Evolutionary conservation across 1,284 basidiomycete genomes (phyloP).

Genomic region (Ganoderma leucocontextum): DNA sequence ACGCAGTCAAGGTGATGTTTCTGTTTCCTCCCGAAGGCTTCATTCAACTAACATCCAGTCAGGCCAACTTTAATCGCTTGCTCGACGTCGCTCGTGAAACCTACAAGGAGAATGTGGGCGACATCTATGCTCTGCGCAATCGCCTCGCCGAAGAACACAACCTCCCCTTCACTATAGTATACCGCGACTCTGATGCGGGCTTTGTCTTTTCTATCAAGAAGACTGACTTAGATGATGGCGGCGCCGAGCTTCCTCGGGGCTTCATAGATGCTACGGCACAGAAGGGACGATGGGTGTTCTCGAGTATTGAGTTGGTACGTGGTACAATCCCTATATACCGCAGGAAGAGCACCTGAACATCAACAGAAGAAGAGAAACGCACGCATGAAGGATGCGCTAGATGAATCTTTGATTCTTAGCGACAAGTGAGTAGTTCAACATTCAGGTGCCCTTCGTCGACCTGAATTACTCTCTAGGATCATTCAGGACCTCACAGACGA

Average conservation of each 20-base stretch:
- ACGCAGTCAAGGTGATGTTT: conserved; percentile 75
- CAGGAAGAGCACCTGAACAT: background rate
- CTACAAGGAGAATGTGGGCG: conserved; percentile 88
- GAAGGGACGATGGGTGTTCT: conserved; percentile 79
- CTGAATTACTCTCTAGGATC: conserved; percentile 53
- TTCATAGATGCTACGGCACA: conserved; percentile 76
- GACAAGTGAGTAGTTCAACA: conserved; percentile 58
- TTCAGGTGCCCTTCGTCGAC: background rate
- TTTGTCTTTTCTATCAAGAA: conserved; percentile 79
- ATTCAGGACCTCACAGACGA: conserved; percentile 75
- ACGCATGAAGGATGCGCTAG: conserved; percentile 83
- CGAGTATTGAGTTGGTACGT: conserved; percentile 81
- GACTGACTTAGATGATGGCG: conserved; percentile 53
- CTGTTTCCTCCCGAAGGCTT: background rate
- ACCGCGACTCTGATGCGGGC: conserved; percentile 73
- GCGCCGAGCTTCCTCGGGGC: conserved; percentile 66
- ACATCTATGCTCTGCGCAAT: conserved; percentile 77
- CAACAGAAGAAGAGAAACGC: conserved; percentile 84
- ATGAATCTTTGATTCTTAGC: conserved; percentile 85
- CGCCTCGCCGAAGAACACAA: conserved; percentile 66
- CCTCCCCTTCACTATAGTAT: conserved; percentile 70
- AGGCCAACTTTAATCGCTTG: conserved; percentile 82
- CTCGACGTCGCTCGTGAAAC: conserved; percentile 94
- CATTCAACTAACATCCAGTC: background rate
- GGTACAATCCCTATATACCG: background rate